These are phyloP conservation scores for Ephemerocybe angulata DNA, from an alignment of 768 basidiomycete species.

Conservation along the genomic window DNA sequence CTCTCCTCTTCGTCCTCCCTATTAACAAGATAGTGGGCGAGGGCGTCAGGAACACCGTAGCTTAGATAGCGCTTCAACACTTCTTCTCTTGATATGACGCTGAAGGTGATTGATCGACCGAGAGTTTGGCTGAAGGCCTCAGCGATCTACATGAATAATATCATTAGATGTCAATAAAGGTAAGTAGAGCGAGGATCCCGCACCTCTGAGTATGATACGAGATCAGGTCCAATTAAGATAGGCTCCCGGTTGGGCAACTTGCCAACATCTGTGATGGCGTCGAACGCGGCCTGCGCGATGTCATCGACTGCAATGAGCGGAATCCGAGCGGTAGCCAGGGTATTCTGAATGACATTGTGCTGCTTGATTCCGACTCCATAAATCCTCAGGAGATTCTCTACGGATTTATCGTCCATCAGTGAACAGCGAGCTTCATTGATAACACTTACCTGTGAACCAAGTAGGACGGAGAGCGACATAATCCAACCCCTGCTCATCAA, in stretches of 20 bases:
- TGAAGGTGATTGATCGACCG: conserved; percentile 19
- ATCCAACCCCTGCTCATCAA: conserved; percentile 27
- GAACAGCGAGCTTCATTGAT: not conserved
- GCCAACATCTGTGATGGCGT: conserved; percentile 24
- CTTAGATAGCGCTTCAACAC: conserved; percentile 9
- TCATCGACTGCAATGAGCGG: conserved; percentile 30
- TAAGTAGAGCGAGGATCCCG: not conserved
- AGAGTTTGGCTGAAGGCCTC: conserved; percentile 16
- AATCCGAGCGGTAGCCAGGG: conserved; percentile 22
- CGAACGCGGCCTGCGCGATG: conserved; percentile 28
- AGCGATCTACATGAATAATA: no score
- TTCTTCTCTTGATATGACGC: conserved; percentile 11
- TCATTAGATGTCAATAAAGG: no score
- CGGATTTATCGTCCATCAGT: not conserved
- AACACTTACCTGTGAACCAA: conserved; percentile 32
- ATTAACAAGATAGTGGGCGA: conserved; percentile 13
- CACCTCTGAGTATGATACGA: conserved; percentile 30
- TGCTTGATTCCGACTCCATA: conserved; percentile 18
- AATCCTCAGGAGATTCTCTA: not conserved
- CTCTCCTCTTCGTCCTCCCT: conserved; percentile 19
- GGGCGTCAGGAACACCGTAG: conserved; percentile 14
- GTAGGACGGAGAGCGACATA: conserved; percentile 33
- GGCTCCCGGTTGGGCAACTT: conserved; percentile 22
- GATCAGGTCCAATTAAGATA: conserved; percentile 31
- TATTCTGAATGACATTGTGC: conserved; percentile 22